These are phyloP conservation scores for Podila verticillata DNA, from an alignment of 192 early-diverging fungal genomes.

Conservation along the genomic window DNA sequence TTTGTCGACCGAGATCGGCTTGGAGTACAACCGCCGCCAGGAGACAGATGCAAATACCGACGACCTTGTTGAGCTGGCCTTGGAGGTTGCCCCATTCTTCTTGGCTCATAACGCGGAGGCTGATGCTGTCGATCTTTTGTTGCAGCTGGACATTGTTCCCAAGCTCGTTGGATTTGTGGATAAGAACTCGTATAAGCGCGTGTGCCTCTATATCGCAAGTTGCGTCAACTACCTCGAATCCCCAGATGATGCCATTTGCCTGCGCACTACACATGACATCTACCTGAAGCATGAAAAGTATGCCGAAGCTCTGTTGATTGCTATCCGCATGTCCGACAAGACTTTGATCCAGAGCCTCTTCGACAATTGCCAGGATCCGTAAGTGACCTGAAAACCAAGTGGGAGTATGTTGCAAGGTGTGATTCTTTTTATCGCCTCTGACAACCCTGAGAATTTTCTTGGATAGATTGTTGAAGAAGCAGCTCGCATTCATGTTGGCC, in stretches of 20 bases:
- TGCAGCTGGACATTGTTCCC: conserved; percentile 89
- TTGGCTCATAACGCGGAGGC: conserved; percentile 98
- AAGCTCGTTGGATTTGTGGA: conserved; percentile 86
- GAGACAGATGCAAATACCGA: conserved; percentile 73
- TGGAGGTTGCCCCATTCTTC: conserved; percentile 94
- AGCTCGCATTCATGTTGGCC: conserved; percentile 94
- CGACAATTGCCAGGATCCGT: conserved; percentile 79
- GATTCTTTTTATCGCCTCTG: no score
- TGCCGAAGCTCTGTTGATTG: conserved; percentile 85
- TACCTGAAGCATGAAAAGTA: conserved; percentile 86
- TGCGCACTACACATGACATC: conserved; percentile 89
- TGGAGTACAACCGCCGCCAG: conserved; percentile 76
- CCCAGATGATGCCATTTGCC: conserved; percentile 86
- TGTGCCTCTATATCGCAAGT: conserved; percentile 95
- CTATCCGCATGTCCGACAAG: conserved; percentile 85
- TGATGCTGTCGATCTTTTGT: conserved; percentile 95
- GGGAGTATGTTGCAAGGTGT: no score
- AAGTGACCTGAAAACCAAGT: conserved; percentile 37
- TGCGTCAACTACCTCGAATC: conserved; percentile 93
- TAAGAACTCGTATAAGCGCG: conserved; percentile 92
- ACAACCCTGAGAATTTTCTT: background rate
- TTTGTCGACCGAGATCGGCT: conserved; percentile 89
- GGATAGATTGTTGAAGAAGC: conserved; percentile 83
- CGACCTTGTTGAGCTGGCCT: conserved; percentile 75
- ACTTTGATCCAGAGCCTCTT: conserved; percentile 90